Conservation (phyloP, 139 green algal genomes). For the Haematococcus sp. region DNA sequence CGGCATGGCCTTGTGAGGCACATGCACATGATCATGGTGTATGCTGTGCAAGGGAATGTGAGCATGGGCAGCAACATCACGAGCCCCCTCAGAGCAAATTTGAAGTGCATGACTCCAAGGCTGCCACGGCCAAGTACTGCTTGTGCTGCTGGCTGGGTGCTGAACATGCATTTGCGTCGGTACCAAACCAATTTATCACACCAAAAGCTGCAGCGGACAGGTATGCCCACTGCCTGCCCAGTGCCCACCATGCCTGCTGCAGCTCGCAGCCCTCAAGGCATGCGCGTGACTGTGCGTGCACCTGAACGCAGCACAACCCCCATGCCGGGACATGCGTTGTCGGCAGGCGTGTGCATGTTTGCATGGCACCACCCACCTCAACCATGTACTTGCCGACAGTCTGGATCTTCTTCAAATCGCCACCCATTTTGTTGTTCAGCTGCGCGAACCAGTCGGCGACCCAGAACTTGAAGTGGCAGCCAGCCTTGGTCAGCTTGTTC, state of each 20-base stretch:
- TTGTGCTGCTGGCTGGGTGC: not conserved
- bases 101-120: too few species aligned
- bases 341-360: slow-evolving; percentile 18
- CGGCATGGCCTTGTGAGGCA: too few species aligned
- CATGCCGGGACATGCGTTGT: too few species aligned
- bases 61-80: not conserved
- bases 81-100: not conserved
- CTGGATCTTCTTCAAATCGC: slow-evolving; percentile 99
- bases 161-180: too few species aligned
- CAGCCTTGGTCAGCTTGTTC: slow-evolving; percentile 95
- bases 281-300: too few species aligned
- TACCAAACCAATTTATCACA: too few species aligned
- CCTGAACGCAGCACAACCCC: too few species aligned
- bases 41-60: not conserved
- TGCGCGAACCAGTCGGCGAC: slow-evolving; percentile 85
- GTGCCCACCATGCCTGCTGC: too few species aligned
- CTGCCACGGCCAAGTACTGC: not conserved
- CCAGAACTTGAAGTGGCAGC: slow-evolving; percentile 97
- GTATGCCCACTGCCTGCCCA: too few species aligned
- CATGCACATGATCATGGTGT: too few species aligned
- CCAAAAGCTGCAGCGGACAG: too few species aligned
- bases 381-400: slow-evolving; percentile 96
- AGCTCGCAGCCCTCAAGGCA: too few species aligned
- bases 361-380: slow-evolving; percentile 63
- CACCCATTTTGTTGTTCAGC: slow-evolving; percentile 66